These are phyloP conservation scores for Pseudisothecium myosuroides DNA, from an alignment of 225 moss, liverwort and hornwort species.

Conservation along the genomic window DNA sequence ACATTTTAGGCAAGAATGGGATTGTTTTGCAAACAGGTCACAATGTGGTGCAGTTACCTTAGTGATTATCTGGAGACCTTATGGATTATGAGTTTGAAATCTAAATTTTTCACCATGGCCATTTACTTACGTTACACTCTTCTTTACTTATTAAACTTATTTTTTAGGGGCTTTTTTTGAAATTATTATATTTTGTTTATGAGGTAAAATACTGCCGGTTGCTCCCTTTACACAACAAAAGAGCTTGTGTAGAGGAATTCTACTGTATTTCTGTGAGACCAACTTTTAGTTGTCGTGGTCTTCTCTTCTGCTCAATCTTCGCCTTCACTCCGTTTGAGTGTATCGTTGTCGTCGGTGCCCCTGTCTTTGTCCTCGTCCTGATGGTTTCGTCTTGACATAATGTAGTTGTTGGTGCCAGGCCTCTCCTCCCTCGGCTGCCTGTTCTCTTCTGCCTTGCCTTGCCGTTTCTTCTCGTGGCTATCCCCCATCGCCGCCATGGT, in stretches of 20 bases:
- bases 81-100: not conserved
- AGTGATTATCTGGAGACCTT: not conserved
- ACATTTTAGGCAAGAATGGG: not conserved
- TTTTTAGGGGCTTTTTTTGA: not conserved
- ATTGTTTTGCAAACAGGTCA: not conserved
- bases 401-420: not conserved
- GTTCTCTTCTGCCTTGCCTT: too few species aligned
- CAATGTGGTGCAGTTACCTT: not conserved
- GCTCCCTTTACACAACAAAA: not conserved
- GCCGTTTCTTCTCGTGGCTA: not conserved
- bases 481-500: constrained; percentile 35
- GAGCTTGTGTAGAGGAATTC: not conserved
- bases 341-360: not conserved
- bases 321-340: not conserved
- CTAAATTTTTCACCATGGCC: not conserved
- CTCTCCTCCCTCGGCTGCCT: not conserved
- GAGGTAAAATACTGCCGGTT: not conserved
- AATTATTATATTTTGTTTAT: not conserved
- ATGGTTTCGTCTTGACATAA: not conserved
- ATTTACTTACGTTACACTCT: not conserved
- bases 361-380: not conserved
- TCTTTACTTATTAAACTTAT: not conserved
- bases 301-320: not conserved
- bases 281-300: not conserved
- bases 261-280: not conserved